These are phyloP conservation scores for Peziza echinospora DNA, from an alignment of 495 filamentous ascomycete species.

Conservation along the genomic window DNA sequence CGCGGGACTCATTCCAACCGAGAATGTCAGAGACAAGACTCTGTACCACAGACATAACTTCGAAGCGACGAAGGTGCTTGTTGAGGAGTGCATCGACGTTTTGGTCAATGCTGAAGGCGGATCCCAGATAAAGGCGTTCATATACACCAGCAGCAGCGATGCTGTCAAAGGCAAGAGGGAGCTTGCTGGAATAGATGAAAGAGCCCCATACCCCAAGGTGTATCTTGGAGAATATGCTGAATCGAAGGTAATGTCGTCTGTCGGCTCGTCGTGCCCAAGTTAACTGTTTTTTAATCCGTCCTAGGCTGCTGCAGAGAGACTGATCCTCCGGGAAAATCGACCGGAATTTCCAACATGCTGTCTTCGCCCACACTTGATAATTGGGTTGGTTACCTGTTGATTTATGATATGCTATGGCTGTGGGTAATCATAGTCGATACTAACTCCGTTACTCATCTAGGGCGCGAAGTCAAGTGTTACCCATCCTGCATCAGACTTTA, in stretches of 20 bases:
- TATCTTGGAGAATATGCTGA: constrained; percentile 84
- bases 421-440: too few species aligned
- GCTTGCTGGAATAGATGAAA: constrained; percentile 74
- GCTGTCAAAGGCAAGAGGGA: constrained; percentile 63
- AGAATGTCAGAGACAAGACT: constrained; percentile 30
- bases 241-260: constrained; percentile 39
- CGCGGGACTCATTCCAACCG: constrained; percentile 40
- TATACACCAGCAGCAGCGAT: constrained; percentile 82
- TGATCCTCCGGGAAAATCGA: constrained; percentile 71
- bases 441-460: too few species aligned
- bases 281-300: constrained; percentile 1
- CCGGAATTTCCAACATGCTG: constrained; percentile 50
- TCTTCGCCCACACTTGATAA: constrained; percentile 72
- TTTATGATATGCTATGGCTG: constrained; percentile 1
- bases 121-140: constrained; percentile 72
- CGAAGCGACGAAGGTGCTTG: constrained; percentile 56
- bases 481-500: constrained; percentile 41
- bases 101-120: constrained; percentile 29
- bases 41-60: constrained; percentile 75
- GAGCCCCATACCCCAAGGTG: constrained; percentile 49
- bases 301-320: constrained; percentile 65
- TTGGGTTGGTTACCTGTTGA: constrained; percentile 40
- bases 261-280: constrained; percentile 1
- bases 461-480: constrained; percentile 28
- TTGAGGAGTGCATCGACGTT: constrained; percentile 34